Conservation (phyloP, 1,284 basidiomycete species). For the Rhizopogon parksii region DNA sequence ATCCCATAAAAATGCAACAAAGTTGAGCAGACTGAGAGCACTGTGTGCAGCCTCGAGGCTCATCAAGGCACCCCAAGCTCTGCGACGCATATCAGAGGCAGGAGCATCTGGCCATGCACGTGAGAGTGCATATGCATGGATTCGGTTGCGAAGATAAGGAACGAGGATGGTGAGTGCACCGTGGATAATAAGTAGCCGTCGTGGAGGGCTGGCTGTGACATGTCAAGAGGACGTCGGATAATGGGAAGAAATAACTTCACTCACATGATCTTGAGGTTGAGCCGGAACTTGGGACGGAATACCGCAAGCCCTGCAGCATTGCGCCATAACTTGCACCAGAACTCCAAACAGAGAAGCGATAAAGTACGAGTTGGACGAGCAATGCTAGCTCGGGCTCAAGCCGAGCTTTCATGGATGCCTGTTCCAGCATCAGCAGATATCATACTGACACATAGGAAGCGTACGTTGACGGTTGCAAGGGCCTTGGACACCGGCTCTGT, state of each 20-base stretch:
- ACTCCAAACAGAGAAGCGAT: constrained; percentile 82
- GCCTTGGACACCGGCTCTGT: constrained; percentile 79
- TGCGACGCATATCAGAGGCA: constrained; percentile 65
- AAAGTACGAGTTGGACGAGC: constrained; percentile 71
- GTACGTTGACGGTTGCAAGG: constrained; percentile 63
- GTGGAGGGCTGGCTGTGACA: constrained; percentile 57
- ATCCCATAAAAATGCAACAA: constrained; percentile 80
- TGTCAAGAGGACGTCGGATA: constrained; percentile 17
- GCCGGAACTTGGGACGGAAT: constrained; percentile 34
- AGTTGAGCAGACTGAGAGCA: constrained; percentile 64
- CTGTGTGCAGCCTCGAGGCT: constrained; percentile 62
- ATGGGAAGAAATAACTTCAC: constrained; percentile 9
- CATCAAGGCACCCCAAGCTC: constrained; percentile 69
- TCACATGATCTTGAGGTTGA: constrained; percentile 21
- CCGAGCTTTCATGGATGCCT: constrained; percentile 59
- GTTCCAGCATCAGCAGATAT: constrained; percentile 9
- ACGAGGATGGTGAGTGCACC: constrained; percentile 69
- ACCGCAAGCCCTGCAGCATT: constrained; percentile 81
- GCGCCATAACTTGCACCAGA: constrained; percentile 85
- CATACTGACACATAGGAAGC: constrained; percentile 21
- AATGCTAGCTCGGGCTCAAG: constrained; percentile 81
- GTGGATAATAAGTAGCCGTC: constrained; percentile 58
- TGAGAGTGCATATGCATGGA: constrained; percentile 73
- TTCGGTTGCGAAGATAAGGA: constrained; percentile 72
- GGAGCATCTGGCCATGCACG: constrained; percentile 88